Percentiles rank a stretch among this genome's conserved stretches.
phyloP scores from a whole-genome alignment of 768 basidiomycete genomes.

The Psilocybe cyanescens region DNA sequence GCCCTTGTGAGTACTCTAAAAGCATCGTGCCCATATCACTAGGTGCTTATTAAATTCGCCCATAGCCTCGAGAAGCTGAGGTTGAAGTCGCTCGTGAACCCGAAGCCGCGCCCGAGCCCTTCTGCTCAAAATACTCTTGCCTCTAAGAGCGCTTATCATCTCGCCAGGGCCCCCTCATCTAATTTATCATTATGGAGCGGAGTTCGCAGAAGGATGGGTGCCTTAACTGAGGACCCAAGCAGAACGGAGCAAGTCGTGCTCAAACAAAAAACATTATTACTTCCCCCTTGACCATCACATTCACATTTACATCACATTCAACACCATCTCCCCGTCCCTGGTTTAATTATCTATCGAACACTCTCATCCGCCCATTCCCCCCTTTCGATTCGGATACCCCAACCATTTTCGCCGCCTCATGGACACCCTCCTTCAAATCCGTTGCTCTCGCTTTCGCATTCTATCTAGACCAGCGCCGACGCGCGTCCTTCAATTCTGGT shows the following conservation, averaged over 20 bases:
- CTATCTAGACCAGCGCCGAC: conserved; percentile 5
- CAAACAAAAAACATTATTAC: not conserved
- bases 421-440: too few relatives aligned
- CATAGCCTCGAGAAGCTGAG: conserved; percentile 12
- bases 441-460: not conserved
- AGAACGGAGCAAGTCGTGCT: not conserved
- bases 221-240: not conserved
- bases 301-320: not conserved
- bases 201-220: too few relatives aligned
- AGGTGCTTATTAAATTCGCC: not conserved
- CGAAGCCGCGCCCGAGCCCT: conserved; percentile 15
- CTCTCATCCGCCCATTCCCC: too few relatives aligned
- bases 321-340: not conserved
- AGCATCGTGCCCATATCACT: not conserved
- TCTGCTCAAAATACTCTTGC: conserved; percentile 17
- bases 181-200: not conserved
- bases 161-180: not conserved
- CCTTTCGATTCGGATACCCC: not conserved
- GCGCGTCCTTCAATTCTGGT: not conserved
- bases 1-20: conserved; percentile 10
- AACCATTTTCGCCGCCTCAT: not conserved
- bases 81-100: conserved; percentile 17
- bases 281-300: not conserved
- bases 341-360: too few relatives aligned
- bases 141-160: not conserved